These are phyloP conservation scores for Epicoccum nigrum DNA, from an alignment of 2,329 filamentous ascomycete genomes.

Conservation along the genomic window DNA sequence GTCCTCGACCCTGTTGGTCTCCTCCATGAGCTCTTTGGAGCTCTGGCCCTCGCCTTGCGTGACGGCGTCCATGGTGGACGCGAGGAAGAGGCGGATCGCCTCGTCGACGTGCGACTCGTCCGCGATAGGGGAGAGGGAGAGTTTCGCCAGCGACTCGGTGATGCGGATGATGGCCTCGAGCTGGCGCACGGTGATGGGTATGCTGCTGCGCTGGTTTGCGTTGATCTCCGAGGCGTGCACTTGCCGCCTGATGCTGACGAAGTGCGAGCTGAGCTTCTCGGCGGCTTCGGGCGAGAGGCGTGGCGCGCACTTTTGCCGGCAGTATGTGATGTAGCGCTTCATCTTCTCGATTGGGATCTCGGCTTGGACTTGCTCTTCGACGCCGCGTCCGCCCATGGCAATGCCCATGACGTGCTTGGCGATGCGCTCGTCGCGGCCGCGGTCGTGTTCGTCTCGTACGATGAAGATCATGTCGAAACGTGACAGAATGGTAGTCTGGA, in stretches of 20 bases:
- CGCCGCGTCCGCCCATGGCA: constrained; percentile 86
- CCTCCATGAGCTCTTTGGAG: constrained; percentile 88
- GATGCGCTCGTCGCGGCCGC: constrained; percentile 87
- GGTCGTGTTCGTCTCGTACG: constrained; percentile 91
- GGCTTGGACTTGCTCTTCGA: constrained; percentile 81
- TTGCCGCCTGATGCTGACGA: constrained; percentile 93
- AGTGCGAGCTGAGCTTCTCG: constrained; percentile 95
- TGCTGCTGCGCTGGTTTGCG: constrained; percentile 87
- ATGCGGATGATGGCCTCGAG: constrained; percentile 97
- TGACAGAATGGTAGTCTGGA: constrained; percentile 96
- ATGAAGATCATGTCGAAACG: constrained; percentile 99
- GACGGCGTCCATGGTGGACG: constrained; percentile 96
- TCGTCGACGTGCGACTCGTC: constrained; percentile 94
- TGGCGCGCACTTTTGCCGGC: constrained; percentile 91
- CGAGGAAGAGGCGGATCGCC: constrained; percentile 94
- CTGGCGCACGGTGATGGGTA: constrained; percentile 96
- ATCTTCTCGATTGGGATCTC: constrained; percentile 96
- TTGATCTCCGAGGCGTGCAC: constrained; percentile 90
- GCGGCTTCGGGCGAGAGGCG: constrained; percentile 88
- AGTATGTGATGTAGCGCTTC: constrained; percentile 96
- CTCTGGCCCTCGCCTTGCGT: constrained; percentile 81
- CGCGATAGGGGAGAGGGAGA: constrained; percentile 83
- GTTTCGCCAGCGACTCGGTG: constrained; percentile 91
- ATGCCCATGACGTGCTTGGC: constrained; percentile 97
- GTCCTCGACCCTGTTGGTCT: constrained; percentile 83